phyloP scores from a whole-genome alignment of 805 yeast species.

The Ogataea polymorpha region DNA sequence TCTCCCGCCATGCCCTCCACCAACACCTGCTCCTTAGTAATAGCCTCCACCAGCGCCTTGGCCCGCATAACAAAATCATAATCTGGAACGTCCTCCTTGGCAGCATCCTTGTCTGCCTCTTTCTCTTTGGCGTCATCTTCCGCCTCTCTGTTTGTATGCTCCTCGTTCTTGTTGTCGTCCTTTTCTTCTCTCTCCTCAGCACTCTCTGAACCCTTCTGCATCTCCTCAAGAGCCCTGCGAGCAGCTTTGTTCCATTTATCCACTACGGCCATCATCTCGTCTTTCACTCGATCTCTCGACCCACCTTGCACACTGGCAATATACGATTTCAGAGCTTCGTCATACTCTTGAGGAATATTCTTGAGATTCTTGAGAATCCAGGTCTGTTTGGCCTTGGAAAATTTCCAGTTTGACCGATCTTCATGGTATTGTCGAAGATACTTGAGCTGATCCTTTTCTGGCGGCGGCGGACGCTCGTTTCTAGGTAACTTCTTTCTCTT shows the following conservation, averaged over 20 bases:
- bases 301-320: slow-evolving; percentile 68
- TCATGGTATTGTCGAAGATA: slow-evolving; percentile 58
- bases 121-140: slow-evolving; percentile 5
- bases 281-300: slow-evolving; percentile 53
- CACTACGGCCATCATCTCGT: slow-evolving; percentile 45
- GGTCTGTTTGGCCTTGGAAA: slow-evolving; percentile 82
- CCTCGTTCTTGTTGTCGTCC: slow-evolving; percentile 19
- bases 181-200: slow-evolving; percentile 16
- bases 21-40: slow-evolving; percentile 36
- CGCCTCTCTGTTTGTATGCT: slow-evolving; percentile 1
- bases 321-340: slow-evolving; percentile 47
- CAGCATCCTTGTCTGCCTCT: slow-evolving; percentile 13
- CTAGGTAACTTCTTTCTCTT: slow-evolving; percentile 71
- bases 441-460: slow-evolving; percentile 70
- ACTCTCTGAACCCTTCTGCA: slow-evolving; percentile 31
- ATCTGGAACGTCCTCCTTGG: slow-evolving; percentile 25
- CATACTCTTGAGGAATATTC: slow-evolving; percentile 51
- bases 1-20: slow-evolving; percentile 32
- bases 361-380: slow-evolving; percentile 71
- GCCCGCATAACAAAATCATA: slow-evolving; percentile 43
- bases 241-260: slow-evolving; percentile 55
- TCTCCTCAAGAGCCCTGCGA: slow-evolving; percentile 38
- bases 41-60: slow-evolving; percentile 31
- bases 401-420: slow-evolving; percentile 70
- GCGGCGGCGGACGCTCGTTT: slow-evolving; percentile 63